These are phyloP conservation scores for Grigorovia transvaalensis DNA, from an alignment of 805 yeast species.

Conservation along the genomic window DNA sequence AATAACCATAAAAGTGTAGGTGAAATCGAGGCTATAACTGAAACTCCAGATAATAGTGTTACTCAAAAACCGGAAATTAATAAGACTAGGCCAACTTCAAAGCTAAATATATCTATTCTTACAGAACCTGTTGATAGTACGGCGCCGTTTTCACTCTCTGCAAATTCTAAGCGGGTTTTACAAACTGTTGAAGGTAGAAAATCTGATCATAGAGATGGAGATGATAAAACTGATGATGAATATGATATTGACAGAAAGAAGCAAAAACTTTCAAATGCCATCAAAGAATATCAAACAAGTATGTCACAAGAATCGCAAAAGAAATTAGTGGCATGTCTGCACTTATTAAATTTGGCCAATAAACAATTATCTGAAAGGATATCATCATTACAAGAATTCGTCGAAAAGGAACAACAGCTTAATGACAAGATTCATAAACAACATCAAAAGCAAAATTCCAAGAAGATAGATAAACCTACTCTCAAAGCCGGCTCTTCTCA, in stretches of 20 bases:
- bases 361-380: conserved; percentile 62
- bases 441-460: conserved; percentile 5
- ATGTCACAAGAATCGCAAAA: conserved; percentile 64
- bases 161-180: not conserved
- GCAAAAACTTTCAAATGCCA: conserved; percentile 29
- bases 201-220: not conserved
- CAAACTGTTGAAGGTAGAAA: not conserved
- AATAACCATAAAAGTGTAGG: conserved; percentile 7
- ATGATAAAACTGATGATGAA: not conserved
- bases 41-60: not conserved
- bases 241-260: conserved; percentile 10
- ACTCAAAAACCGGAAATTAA: not conserved
- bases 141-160: not conserved
- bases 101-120: no score
- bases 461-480: not conserved
- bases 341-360: conserved; percentile 71
- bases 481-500: not conserved
- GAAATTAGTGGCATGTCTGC: conserved; percentile 67
- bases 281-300: conserved; percentile 28
- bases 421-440: conserved; percentile 9
- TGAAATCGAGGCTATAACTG: conserved; percentile 1
- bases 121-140: no score
- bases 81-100: no score
- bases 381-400: conserved; percentile 45
- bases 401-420: conserved; percentile 36